Percentiles rank a stretch among this genome's conserved stretches.
Conservation (phyloP, 2,329 filamentous ascomycete genomes). For the Trichoderma guizhouense region DNA sequence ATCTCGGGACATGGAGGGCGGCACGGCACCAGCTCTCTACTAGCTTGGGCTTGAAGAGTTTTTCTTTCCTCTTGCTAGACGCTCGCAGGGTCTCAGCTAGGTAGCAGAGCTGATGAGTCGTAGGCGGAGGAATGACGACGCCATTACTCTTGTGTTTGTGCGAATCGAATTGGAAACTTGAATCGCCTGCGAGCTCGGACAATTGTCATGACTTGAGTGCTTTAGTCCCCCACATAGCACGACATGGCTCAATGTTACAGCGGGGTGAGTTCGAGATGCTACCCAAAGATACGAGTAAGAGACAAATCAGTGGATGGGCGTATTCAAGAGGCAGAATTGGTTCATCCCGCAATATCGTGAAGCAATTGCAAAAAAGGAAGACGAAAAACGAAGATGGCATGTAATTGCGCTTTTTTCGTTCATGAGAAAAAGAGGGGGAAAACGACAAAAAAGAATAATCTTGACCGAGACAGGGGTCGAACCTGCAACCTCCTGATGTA, state of each 20-base stretch:
- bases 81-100: neutral
- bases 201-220: neutral
- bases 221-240: neutral
- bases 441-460: neutral
- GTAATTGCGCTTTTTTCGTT: neutral
- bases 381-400: neutral
- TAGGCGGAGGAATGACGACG: neutral
- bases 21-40: neutral
- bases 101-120: neutral
- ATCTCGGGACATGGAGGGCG: neutral
- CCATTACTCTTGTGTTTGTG: neutral
- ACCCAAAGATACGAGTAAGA: neutral
- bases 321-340: neutral
- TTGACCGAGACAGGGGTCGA: slow-evolving; percentile 19
- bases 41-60: slow-evolving; percentile 1
- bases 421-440: neutral
- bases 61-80: neutral
- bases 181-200: neutral
- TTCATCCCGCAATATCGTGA: neutral
- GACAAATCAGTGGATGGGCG: neutral
- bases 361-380: neutral
- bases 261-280: neutral
- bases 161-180: neutral
- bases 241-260: neutral
- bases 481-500: slow-evolving; percentile 19